Percentiles rank a stretch among this genome's conserved stretches.
These are phyloP conservation scores for Camellia oleifera DNA, from an alignment of 179 eudicot species.

Conservation along the genomic window DNA sequence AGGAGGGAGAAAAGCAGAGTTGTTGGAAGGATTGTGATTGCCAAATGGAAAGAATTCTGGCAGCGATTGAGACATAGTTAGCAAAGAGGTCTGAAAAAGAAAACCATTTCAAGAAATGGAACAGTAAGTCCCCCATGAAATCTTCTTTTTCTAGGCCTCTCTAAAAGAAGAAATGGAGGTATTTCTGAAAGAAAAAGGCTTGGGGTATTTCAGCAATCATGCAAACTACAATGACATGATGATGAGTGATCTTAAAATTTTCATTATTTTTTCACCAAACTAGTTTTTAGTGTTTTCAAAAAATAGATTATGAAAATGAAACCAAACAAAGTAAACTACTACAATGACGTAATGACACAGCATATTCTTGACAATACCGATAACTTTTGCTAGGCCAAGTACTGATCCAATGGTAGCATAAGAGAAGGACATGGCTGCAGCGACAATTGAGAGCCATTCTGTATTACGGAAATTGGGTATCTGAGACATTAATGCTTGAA, in stretches of 20 bases:
- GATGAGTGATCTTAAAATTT: too few species aligned
- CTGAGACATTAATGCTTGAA: slow-evolving; percentile 67
- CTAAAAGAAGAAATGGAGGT: too few species aligned
- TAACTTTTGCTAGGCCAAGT: slow-evolving; percentile 58
- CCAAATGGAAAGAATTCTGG: too few species aligned
- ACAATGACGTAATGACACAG: neutral
- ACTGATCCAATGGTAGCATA: slow-evolving; percentile 73
- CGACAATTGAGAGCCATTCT: slow-evolving; percentile 69
- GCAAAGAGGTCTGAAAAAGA: too few species aligned
- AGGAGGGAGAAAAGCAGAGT: neutral
- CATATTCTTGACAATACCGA: slow-evolving; percentile 39
- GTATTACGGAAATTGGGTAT: slow-evolving; percentile 72
- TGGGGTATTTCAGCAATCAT: neutral
- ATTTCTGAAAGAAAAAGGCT: neutral
- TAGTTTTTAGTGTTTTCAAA: too few species aligned
- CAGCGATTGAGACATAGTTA: too few species aligned
- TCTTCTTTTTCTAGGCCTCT: too few species aligned
- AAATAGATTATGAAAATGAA: too few species aligned
- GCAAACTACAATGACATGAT: neutral
- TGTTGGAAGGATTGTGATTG: neutral
- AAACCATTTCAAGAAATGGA: too few species aligned
- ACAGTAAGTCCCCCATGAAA: too few species aligned
- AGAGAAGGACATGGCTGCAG: slow-evolving; percentile 79
- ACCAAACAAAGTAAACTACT: too few species aligned
- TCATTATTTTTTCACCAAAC: too few species aligned